phyloP scores from a whole-genome alignment of 2,329 filamentous ascomycete genomes.

The Sporothrix globosa region DNA sequence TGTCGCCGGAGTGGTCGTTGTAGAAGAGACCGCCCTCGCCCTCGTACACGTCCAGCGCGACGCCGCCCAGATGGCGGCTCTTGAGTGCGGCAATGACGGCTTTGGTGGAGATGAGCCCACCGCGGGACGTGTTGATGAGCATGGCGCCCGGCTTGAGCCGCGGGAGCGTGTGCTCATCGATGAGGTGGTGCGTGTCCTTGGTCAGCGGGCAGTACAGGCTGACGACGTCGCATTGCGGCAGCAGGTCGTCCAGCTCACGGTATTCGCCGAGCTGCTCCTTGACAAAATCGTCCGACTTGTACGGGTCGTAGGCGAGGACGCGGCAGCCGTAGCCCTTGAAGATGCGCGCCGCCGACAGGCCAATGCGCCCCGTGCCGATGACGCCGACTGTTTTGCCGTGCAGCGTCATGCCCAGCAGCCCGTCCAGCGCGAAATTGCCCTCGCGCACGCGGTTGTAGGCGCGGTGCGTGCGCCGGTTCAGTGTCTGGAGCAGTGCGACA shows the following conservation, averaged over 20 bases:
- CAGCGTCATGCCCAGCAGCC: slow-evolving; percentile 64
- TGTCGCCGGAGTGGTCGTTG: slow-evolving; percentile 64
- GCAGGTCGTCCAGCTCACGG: slow-evolving; percentile 57
- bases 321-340: slow-evolving; percentile 67
- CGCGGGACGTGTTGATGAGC: slow-evolving; percentile 70
- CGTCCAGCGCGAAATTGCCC: slow-evolving; percentile 68
- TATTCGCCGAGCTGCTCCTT: slow-evolving; percentile 54
- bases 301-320: slow-evolving; percentile 64
- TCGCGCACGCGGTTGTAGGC: slow-evolving; percentile 70
- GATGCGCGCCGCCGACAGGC: slow-evolving; percentile 63
- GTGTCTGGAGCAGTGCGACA: slow-evolving; percentile 67
- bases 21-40: slow-evolving; percentile 67
- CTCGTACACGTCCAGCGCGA: slow-evolving; percentile 71
- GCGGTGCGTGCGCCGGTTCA: slow-evolving; percentile 69
- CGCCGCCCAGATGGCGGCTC: slow-evolving; percentile 59
- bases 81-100: slow-evolving; percentile 66
- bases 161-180: slow-evolving; percentile 57
- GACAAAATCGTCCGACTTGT: slow-evolving; percentile 52
- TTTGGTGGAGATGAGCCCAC: slow-evolving; percentile 63
- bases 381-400: slow-evolving; percentile 68
- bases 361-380: slow-evolving; percentile 67
- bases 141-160: slow-evolving; percentile 63
- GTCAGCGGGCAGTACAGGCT: slow-evolving; percentile 69
- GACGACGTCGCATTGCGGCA: slow-evolving; percentile 62
- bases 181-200: slow-evolving; percentile 61